Evolutionary conservation across 2,329 filamentous ascomycete genomes (phyloP).

Genomic region (Arthrobotrys pseudoclavata): DNA sequence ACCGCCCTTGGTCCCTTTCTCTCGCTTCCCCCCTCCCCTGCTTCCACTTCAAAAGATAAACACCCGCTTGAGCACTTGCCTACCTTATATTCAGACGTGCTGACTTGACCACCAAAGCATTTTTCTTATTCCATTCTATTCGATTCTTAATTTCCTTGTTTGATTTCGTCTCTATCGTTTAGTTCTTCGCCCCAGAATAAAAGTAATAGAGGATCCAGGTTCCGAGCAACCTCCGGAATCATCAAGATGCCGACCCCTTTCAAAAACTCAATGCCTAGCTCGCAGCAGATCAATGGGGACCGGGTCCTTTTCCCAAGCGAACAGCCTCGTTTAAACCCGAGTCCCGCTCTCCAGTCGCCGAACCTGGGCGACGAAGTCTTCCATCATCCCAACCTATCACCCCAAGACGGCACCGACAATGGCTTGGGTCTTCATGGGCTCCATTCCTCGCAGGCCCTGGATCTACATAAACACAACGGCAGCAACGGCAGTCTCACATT

Average conservation of each 20-base stretch:
- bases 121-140: conserved; percentile 16
- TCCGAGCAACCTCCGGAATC: conserved; percentile 20
- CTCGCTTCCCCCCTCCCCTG: conserved; percentile 23
- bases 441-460: conserved; percentile 15
- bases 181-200: neutral
- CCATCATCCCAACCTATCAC: conserved; percentile 29
- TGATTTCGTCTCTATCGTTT: neutral
- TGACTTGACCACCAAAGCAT: conserved; percentile 15
- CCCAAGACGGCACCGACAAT: conserved; percentile 30
- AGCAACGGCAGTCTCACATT: conserved; percentile 28
- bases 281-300: conserved; percentile 54
- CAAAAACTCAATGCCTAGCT: conserved; percentile 34
- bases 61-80: neutral
- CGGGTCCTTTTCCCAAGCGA: conserved; percentile 56
- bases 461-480: conserved; percentile 37
- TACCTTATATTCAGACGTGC: neutral
- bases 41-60: conserved; percentile 24
- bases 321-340: conserved; percentile 46
- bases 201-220: conserved; percentile 5
- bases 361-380: conserved; percentile 42
- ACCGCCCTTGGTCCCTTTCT: conserved; percentile 6
- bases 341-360: conserved; percentile 11
- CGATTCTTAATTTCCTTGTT: neutral
- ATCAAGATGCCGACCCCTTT: conserved; percentile 58
- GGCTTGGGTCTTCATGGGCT: conserved; percentile 49